phyloP scores from a whole-genome alignment of 164 flowering plant genomes.

The Euptelea pleiosperma region DNA sequence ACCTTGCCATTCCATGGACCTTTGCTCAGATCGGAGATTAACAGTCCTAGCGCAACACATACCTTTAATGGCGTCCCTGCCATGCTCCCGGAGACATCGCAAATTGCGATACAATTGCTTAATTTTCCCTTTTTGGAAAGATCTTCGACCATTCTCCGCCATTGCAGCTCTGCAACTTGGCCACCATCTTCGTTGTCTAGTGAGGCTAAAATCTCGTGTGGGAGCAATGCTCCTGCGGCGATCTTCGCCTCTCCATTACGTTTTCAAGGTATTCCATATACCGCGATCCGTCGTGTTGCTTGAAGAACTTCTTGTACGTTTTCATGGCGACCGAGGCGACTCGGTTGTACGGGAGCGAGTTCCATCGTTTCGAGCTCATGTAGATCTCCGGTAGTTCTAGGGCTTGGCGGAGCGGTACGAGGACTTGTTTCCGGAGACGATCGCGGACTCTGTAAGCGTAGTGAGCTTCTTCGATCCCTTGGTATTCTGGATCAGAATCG shows the following conservation, averaged over 20 bases:
- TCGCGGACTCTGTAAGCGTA: slow-evolving; percentile 31
- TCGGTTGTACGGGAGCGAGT: slow-evolving; percentile 30
- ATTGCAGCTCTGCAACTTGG: slow-evolving; percentile 41
- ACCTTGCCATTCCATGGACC: slow-evolving; percentile 16
- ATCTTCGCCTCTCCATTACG: slow-evolving; percentile 38
- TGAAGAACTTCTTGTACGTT: slow-evolving; percentile 26
- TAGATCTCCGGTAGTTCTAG: slow-evolving; percentile 41
- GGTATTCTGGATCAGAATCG: slow-evolving; percentile 18
- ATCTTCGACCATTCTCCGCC: slow-evolving; percentile 36
- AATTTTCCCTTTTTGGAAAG: slow-evolving; percentile 39
- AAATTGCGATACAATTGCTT: slow-evolving; percentile 35
- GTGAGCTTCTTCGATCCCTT: slow-evolving; percentile 32
- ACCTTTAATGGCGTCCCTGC: slow-evolving; percentile 13
- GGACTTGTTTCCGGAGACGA: slow-evolving; percentile 30
- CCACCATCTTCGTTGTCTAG: slow-evolving; percentile 20
- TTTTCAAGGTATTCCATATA: slow-evolving; percentile 26
- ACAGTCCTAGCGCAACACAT: slow-evolving; percentile 9
- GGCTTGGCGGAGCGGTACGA: slow-evolving; percentile 35
- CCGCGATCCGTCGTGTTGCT: slow-evolving; percentile 24
- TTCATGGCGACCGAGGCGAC: slow-evolving; percentile 45
- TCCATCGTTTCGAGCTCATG: slow-evolving; percentile 30
- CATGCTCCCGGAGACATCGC: slow-evolving; percentile 19
- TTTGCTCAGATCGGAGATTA: slow-evolving; percentile 17
- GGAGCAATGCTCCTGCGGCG: slow-evolving; percentile 45
- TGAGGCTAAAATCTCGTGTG: slow-evolving; percentile 34